Evolutionary conservation across 2,329 filamentous ascomycete genomes (phyloP), one percentile per base, ranked within the genome.

Genomic region (Nannizzia gypsea): DNA sequence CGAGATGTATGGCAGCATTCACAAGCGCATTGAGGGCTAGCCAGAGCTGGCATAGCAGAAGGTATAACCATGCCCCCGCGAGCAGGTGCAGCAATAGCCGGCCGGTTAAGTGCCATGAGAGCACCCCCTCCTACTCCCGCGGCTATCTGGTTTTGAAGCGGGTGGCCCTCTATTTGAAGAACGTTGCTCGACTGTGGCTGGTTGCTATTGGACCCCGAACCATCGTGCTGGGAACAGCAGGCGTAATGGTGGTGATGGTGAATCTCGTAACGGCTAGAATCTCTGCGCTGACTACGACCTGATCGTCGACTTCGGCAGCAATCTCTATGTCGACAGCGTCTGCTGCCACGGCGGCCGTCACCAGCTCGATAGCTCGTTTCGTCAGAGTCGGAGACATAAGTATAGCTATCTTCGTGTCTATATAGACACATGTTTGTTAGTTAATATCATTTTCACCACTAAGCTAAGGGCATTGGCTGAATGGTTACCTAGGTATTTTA

Each of bases 201-300:
- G 13, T 26, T 5, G 5, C 11, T 6, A 28, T 52, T 52, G 48
- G 48, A 9, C 9, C 22, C 6, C 2, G 48, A 15, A 24, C 22
- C 11, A 4, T 24, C 48, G 11, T 31, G 17, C 1, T 56, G 31
- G 6, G 36, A 17, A 17, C 38, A 58, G 40, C 31, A 46, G 17
- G 42, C 31, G 36, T 20, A 17, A 31, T 57, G 55, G 11, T 58
- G 55, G 17, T 58, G 56, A 8, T 58, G 56, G 24, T 44, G 36
- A 28, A 44, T 15, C 31, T 58, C 56, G 9, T 48, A 38, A 20
- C 31, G 54, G 31, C 26, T 28, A 3, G 54, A 28, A 20, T 22
- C 24, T 52, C 8, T n/a, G 24, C 31, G 22, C 38, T 13, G n/a
- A 22, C 31, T 56, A 4, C n/a, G 31, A n/a, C 28, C 54, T 56